Evolutionary conservation across 225 moss, liverwort and hornwort species (phyloP), one percentile per base, ranked within the genome.

Genomic region (Physcomitrium patens): DNA sequence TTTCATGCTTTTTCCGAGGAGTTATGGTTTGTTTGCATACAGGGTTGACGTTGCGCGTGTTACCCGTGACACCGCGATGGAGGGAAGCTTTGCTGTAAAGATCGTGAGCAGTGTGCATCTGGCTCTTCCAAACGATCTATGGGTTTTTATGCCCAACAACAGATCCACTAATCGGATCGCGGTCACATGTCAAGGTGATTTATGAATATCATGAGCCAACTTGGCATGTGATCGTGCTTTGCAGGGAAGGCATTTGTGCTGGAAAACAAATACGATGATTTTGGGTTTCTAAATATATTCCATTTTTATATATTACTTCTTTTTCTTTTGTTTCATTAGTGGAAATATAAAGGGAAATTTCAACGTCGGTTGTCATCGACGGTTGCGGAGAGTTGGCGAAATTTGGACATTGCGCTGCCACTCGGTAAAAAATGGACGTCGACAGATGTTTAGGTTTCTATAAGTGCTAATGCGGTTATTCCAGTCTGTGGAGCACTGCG

Each of bases 81-180:
- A 16, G 10, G 5, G 22, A 27, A 57, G 67, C 53, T 63, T 60
- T 37, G 26, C 47, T 13, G 46, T 65, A 54, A 74, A 43, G 65
- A 45, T 74, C 45, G 45, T 65, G 56, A 56, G 55, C 55, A 37
- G 28, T 49, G 49, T 53, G 47, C 46, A 48, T 79, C 43, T 48
- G 17, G 71, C 20, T 71, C 67, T 79, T 45, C 67, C 67, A 43
- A 18, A 55, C 12, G 0, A 13, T 18, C 65, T n/a, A 50, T 28
- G 49, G 42, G 27, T 51, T 57, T 73, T 12, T 13, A 58, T 37
- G 48, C 3, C 11, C 27, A 63, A 49, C 67, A 50, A 45, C 1
- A 24, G 7, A 53, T 70, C 48, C 55, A 70, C 16, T 53, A 19
- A 76, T 74, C 28, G 67, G 52, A 23, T 70, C 19, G 57, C 1